These are phyloP conservation scores for Pythium myriotylum DNA, from an alignment of 352 stramenopile species.

Conservation along the genomic window DNA sequence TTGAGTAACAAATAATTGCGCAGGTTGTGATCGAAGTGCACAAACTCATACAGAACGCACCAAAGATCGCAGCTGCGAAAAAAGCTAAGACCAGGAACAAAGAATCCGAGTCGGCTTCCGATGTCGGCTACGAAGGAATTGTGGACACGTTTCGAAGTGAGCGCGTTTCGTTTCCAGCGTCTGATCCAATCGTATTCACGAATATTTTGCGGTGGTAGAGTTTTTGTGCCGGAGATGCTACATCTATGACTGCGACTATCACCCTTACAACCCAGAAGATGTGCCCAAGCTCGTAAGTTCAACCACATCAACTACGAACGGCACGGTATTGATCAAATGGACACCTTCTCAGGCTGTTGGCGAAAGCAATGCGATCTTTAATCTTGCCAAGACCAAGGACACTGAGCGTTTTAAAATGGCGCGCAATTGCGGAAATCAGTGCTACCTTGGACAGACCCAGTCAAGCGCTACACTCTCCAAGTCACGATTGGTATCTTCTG, in stretches of 20 bases:
- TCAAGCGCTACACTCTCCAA: slow-evolving; percentile 50
- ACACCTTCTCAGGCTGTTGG: slow-evolving; percentile 60
- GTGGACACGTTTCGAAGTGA: slow-evolving; percentile 75
- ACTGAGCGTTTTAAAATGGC: slow-evolving; percentile 45
- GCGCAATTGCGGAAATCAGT: slow-evolving; percentile 77
- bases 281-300: slow-evolving; percentile 56
- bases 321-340: too few relatives aligned
- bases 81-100: slow-evolving; percentile 1
- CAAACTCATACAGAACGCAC: slow-evolving; percentile 62
- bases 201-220: too few relatives aligned
- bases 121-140: slow-evolving; percentile 47
- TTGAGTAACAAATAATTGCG: neutral
- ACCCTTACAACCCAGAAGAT: slow-evolving; percentile 50
- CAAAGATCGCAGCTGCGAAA: slow-evolving; percentile 26
- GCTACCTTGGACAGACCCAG: slow-evolving; percentile 62
- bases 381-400: slow-evolving; percentile 44
- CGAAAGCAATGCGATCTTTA: slow-evolving; percentile 63
- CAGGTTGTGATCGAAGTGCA: slow-evolving; percentile 68
- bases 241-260: slow-evolving; percentile 86
- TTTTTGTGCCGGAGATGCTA: slow-evolving; percentile 84
- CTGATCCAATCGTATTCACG: too few relatives aligned
- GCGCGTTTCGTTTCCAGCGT: slow-evolving; percentile 11
- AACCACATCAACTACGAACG: too few relatives aligned
- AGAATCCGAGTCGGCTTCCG: slow-evolving; percentile 14
- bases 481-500: slow-evolving; percentile 45